phyloP scores from a whole-genome alignment of 768 basidiomycete genomes.

The Trametes elegans region DNA sequence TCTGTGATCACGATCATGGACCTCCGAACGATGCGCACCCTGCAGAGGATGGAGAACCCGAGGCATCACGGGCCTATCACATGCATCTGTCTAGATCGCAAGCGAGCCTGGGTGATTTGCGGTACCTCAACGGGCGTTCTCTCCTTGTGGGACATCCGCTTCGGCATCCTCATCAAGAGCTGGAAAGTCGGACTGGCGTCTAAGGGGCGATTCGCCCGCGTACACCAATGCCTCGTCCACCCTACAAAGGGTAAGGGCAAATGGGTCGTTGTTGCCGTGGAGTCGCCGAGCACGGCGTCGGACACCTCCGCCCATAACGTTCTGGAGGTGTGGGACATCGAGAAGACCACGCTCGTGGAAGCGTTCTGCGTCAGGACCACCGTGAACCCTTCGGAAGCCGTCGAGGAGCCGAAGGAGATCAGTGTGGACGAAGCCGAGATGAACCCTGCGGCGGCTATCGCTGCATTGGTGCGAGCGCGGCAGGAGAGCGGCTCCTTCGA shows the following conservation, averaged over 20 bases:
- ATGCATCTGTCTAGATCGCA: conserved; percentile 78
- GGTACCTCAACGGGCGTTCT: conserved; percentile 85
- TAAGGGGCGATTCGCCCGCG: conserved; percentile 50
- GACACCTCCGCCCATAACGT: conserved; percentile 41
- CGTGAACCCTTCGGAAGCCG: conserved; percentile 42
- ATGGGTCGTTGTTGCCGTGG: conserved; percentile 86
- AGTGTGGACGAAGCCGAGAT: conserved; percentile 54
- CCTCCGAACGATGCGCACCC: conserved; percentile 76
- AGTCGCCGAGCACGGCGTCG: conserved; percentile 34
- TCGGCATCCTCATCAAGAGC: conserved; percentile 82
- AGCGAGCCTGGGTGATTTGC: conserved; percentile 83
- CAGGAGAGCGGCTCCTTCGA: conserved; percentile 37
- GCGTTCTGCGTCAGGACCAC: conserved; percentile 63
- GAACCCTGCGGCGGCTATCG: conserved; percentile 72
- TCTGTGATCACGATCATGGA: conserved; percentile 76
- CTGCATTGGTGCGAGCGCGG: conserved; percentile 72
- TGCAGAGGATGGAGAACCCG: conserved; percentile 81
- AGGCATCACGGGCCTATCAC: conserved; percentile 86
- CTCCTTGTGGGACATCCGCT: conserved; percentile 93
- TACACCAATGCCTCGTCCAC: conserved; percentile 78
- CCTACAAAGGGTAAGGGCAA: conserved; percentile 85
- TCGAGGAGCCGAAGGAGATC: conserved; percentile 53
- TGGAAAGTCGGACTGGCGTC: conserved; percentile 73
- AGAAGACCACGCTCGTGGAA: conserved; percentile 76
- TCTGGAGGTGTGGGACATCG: conserved; percentile 92